These are phyloP conservation scores for Skeletonema menzelii DNA, from an alignment of 108 stramenopile genomes.

Conservation along the genomic window DNA sequence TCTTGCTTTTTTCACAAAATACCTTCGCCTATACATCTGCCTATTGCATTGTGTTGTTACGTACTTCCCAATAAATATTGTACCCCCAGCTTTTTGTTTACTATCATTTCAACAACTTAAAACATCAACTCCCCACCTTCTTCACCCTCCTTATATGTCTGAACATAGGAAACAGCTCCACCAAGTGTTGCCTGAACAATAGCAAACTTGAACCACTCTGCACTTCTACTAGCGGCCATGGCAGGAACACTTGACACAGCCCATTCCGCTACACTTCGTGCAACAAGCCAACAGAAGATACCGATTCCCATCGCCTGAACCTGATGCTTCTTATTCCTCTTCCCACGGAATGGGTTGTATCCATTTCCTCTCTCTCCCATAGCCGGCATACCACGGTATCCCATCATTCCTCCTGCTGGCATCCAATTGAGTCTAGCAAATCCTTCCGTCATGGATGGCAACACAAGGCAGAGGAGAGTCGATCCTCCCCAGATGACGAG, in stretches of 20 bases:
- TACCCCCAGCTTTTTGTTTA: neutral
- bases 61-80: neutral
- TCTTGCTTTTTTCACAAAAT: neutral
- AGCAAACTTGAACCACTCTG: constrained; percentile 47
- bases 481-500: constrained; percentile 62
- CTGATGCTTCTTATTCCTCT: constrained; percentile 54
- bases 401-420: constrained; percentile 76
- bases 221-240: constrained; percentile 42
- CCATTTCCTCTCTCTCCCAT: constrained; percentile 48
- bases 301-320: constrained; percentile 47
- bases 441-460: constrained; percentile 65
- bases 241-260: constrained; percentile 36
- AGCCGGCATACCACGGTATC: constrained; percentile 73
- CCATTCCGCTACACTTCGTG: constrained; percentile 33
- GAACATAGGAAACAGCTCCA: constrained; percentile 26
- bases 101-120: constrained; percentile 4
- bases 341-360: constrained; percentile 47
- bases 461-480: constrained; percentile 58
- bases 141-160: constrained; percentile 55
- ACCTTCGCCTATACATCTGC: neutral
- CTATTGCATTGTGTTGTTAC: neutral
- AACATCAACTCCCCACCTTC: constrained; percentile 34
- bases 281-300: constrained; percentile 29
- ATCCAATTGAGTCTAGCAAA: constrained; percentile 74
- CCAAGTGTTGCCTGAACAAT: constrained; percentile 46